Base-by-base conservation (phyloP, 345 rosid genomes). In the Combretum micranthum region DNA sequence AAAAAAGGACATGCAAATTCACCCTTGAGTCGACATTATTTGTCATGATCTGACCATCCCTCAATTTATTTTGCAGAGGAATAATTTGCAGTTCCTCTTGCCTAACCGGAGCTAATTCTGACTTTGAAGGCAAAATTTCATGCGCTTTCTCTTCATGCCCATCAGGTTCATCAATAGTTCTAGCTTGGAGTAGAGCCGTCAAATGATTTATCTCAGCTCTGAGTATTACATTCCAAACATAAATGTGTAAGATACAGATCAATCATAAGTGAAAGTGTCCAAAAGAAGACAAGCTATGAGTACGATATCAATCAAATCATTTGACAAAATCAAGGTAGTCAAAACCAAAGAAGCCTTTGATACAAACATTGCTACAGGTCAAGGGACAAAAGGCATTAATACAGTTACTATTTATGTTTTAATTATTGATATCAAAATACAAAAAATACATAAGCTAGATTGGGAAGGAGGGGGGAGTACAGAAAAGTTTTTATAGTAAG, bases 201-300 rank as follows among this genome's bases (percentile, higher is more conserved):
- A 94, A 60, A 20, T 67, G 90, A 75, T 87, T 89, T 69, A 87
- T 79, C 78, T 94, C 99, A 25, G 90, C 75, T 66, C 99, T 94
- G 90, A 16, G 42, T 32, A 32, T 5, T 32, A 11, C 39, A 32
- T 32, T 32, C 9, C 9, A 32, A 32, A 7, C 5, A 32, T 32
- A 11, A 11, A 32, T 32, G 39, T 32, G n/a, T n/a, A 4, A 53
- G 14, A 26, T 50, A 50, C 13, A 20, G 21, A 26, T 16, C 32
- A 50, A 12, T 6, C 2, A 46, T 2, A 26, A 4, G 20, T 20
- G 25, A 20, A 20, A 4, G 19, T 20, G 20, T 12, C 20, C 21
- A 20, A 2, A 21, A 19, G 32, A 50, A 20, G 26, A 50, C 7
- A 19, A 20, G 16, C 13, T 10, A 21, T 47, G 51, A 12, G 18